Evolutionary conservation across 2,329 filamentous ascomycete genomes (phyloP).

Genomic region (Verticillium albo-atrum): DNA sequence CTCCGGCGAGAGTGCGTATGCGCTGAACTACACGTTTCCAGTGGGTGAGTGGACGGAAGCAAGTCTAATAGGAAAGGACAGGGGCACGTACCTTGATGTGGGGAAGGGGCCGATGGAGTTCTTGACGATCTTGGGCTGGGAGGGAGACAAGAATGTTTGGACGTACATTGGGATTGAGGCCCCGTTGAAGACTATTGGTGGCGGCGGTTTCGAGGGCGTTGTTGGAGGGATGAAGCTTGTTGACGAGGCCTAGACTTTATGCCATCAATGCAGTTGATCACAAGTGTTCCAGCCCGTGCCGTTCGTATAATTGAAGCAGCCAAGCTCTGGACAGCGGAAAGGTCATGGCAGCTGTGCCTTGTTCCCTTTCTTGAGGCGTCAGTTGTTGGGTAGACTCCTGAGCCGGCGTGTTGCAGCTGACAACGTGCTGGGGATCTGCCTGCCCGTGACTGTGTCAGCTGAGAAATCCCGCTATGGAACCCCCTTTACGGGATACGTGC

Average conservation of each 20-base stretch:
- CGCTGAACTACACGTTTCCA: conserved; percentile 12
- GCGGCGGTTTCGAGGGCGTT: conserved; percentile 7
- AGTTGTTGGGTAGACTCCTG: no score
- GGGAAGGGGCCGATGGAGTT: conserved; percentile 8
- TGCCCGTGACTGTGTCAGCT: no score
- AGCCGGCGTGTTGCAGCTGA: no score
- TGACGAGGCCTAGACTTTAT: conserved; percentile 2
- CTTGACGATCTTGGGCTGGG: conserved; percentile 9
- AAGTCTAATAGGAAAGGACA: conserved; percentile 6
- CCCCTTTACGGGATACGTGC: no score
- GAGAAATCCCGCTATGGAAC: no score
- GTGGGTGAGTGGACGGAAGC: conserved; percentile 9
- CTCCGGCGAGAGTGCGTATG: conserved; percentile 10
- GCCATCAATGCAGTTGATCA: not conserved
- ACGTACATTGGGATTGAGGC: conserved; percentile 8
- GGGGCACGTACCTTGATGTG: conserved; percentile 8
- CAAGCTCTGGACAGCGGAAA: no score
- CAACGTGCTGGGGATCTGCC: no score
- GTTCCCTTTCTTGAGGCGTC: no score
- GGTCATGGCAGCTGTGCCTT: no score
- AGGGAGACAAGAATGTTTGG: conserved; percentile 7
- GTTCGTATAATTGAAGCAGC: no score
- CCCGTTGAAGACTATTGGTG: conserved; percentile 7
- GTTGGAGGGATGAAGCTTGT: conserved; percentile 9
- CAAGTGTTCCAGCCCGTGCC: no score